These are phyloP conservation scores for Pseudohyphozyma bogoriensis DNA, from an alignment of 768 basidiomycete genomes.

Conservation along the genomic window DNA sequence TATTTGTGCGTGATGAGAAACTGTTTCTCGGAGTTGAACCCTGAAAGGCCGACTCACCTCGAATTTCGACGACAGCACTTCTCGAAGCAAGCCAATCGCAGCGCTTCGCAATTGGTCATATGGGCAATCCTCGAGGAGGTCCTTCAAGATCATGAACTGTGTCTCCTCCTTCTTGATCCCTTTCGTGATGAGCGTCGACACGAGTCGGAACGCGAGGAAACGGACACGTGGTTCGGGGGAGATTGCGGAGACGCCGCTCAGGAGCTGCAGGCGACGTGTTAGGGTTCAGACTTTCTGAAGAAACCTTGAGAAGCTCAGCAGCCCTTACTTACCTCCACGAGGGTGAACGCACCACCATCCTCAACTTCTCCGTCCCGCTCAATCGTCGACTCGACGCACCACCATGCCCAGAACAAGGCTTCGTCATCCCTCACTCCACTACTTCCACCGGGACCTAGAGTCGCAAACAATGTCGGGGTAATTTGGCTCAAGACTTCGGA, in stretches of 20 bases:
- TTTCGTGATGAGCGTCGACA: neutral
- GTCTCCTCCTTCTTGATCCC: neutral
- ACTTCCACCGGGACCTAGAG: neutral
- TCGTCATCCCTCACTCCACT: neutral
- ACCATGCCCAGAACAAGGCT: slow-evolving; percentile 12
- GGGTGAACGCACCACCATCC: neutral
- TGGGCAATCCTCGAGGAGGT: neutral
- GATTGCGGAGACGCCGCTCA: neutral
- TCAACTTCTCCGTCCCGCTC: neutral
- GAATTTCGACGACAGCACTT: neutral
- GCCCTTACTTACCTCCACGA: slow-evolving; percentile 1
- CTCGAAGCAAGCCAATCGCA: slow-evolving; percentile 1
- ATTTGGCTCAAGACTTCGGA: neutral
- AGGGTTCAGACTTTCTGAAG: neutral
- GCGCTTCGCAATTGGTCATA: neutral
- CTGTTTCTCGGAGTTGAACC: neutral
- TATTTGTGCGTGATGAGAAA: neutral
- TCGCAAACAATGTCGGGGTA: neutral
- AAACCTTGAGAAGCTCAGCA: neutral
- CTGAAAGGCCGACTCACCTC: neutral
- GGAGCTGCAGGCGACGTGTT: neutral
- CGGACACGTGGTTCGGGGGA: neutral
- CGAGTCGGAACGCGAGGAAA: slow-evolving; percentile 13
- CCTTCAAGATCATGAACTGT: slow-evolving; percentile 4
- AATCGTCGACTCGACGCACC: slow-evolving; percentile 4